Evolutionary conservation across 257 asterid species (phyloP).

Genomic region (Salvia rosmarinus): DNA sequence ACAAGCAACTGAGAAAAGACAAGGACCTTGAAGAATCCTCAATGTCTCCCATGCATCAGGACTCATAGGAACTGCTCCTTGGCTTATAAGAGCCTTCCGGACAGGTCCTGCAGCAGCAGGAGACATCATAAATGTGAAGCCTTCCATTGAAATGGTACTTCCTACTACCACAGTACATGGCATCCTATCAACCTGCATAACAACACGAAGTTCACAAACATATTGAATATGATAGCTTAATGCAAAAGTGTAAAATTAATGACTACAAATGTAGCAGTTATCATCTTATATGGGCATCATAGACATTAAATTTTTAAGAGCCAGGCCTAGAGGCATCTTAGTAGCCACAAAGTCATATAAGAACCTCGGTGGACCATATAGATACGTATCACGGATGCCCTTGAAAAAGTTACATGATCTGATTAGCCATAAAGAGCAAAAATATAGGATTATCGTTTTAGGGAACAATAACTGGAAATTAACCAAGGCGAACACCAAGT

Average conservation of each 20-base stretch:
- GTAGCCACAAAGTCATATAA: conserved; percentile 21
- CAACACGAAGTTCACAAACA: conserved; percentile 20
- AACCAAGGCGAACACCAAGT: neutral
- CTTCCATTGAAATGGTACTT: conserved; percentile 74
- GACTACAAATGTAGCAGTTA: conserved; percentile 16
- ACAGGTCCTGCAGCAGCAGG: conserved; percentile 64
- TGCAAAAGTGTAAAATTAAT: neutral
- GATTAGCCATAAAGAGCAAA: neutral
- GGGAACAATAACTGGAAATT: neutral
- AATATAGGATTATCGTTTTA: neutral
- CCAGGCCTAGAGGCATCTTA: neutral
- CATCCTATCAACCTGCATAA: conserved; percentile 80
- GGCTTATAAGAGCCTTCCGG: conserved; percentile 71
- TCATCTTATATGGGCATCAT: conserved; percentile 14
- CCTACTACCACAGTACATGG: conserved; percentile 93
- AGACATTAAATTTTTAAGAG: conserved; percentile 14
- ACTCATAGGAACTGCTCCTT: conserved; percentile 78
- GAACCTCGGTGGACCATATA: conserved; percentile 12
- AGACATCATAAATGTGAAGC: conserved; percentile 80
- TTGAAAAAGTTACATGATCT: neutral
- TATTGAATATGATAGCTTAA: neutral
- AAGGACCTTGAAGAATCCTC: conserved; percentile 78
- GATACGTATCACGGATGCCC: neutral
- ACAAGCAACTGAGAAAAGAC: conserved; percentile 25
- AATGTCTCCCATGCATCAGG: conserved; percentile 85